A percentile compares a stretch with the other conserved stretches of the same genome.
Evolutionary conservation across 441 rosid species (phyloP).

Genomic region (Adansonia gregorii): DNA sequence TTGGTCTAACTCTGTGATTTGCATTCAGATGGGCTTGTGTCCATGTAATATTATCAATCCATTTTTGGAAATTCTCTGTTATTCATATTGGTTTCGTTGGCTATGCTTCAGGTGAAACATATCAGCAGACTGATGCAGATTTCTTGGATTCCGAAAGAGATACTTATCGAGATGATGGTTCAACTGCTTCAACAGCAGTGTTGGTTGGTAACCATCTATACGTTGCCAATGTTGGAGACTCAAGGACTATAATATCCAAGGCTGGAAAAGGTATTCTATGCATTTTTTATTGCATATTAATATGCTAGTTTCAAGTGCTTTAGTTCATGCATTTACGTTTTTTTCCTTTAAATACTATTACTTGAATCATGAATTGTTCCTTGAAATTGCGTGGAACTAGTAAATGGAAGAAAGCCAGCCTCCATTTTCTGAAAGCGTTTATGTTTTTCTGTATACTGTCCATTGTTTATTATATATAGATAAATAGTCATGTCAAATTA

Average conservation of each 20-base stretch:
- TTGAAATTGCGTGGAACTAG: background rate
- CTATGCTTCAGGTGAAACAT: constrained; percentile 73
- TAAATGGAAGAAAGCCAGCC: background rate
- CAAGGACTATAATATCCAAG: constrained; percentile 87
- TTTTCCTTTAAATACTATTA: background rate
- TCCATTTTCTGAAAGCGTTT: background rate
- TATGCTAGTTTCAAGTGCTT: background rate
- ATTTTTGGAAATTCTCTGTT: constrained; percentile 14
- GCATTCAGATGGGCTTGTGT: constrained; percentile 2
- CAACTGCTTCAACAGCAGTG: constrained; percentile 96
- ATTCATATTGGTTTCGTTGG: constrained; percentile 29
- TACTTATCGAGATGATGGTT: constrained; percentile 91
- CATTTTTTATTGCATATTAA: background rate
- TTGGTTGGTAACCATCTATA: constrained; percentile 87
- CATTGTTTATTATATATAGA: background rate
- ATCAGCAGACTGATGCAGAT: constrained; percentile 80
- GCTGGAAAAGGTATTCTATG: constrained; percentile 76
- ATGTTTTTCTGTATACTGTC: constrained; percentile 4
- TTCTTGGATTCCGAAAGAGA: constrained; percentile 89
- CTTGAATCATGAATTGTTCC: constrained; percentile 1
- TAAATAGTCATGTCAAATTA: background rate
- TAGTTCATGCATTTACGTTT: background rate
- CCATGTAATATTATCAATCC: constrained; percentile 14
- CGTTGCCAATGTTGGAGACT: constrained; percentile 99
- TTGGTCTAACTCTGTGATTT: constrained; percentile 14